These are phyloP conservation scores for Fusarium sp. DNA, from an alignment of 2,329 filamentous ascomycete species.

Conservation along the genomic window DNA sequence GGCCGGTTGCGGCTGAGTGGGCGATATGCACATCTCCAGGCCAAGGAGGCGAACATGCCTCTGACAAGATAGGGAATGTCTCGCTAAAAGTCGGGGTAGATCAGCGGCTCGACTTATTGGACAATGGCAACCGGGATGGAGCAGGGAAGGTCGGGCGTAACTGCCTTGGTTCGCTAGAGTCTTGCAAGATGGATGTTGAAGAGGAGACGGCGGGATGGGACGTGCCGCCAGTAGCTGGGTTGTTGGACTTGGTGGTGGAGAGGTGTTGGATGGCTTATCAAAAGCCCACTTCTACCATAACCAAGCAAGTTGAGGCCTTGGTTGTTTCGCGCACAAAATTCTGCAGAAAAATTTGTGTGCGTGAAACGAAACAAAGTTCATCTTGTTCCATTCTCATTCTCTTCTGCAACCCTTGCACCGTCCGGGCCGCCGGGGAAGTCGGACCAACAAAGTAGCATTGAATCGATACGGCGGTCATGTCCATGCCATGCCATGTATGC, in stretches of 20 bases:
- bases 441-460: conserved; percentile 5
- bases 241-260: neutral
- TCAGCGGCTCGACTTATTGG: conserved; percentile 27
- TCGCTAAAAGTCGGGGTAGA: conserved; percentile 43
- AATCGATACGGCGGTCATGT: conserved; percentile 9
- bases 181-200: conserved; percentile 23
- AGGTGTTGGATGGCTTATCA: neutral
- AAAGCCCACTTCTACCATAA: neutral
- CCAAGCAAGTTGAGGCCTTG: neutral
- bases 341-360: neutral
- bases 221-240: conserved; percentile 30
- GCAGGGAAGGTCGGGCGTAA: conserved; percentile 8
- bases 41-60: conserved; percentile 22
- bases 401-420: neutral
- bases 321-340: neutral
- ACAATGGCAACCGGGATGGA: conserved; percentile 25
- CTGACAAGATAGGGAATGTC: conserved; percentile 32
- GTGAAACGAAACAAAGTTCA: neutral
- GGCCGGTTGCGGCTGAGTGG: conserved; percentile 23
- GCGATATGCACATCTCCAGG: conserved; percentile 32
- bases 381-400: neutral
- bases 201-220: conserved; percentile 35
- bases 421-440: conserved; percentile 15
- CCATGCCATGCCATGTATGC: neutral
- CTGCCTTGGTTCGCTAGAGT: conserved; percentile 20